Percentiles rank a stretch among this genome's conserved stretches.
phyloP scores from a whole-genome alignment of 495 filamentous ascomycete species.

The Daldinia decipiens region DNA sequence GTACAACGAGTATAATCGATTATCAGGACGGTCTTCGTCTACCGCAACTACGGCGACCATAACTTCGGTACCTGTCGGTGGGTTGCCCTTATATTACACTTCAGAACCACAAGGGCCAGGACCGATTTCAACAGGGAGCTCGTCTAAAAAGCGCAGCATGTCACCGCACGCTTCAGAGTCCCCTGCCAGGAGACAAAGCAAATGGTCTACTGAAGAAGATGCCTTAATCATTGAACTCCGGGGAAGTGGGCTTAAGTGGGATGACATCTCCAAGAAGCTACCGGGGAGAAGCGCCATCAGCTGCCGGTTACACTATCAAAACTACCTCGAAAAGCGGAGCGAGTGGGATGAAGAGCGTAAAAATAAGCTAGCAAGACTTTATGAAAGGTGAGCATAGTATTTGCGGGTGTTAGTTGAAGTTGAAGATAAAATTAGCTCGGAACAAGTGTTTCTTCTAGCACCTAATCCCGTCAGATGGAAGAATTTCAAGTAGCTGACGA shows the following conservation, averaged over 20 bases:
- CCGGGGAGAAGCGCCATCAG: conserved; percentile 92
- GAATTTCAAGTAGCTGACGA: conserved; percentile 42
- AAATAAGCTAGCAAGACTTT: conserved; percentile 92
- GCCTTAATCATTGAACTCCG: conserved; percentile 88
- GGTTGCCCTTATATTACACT: conserved; percentile 37
- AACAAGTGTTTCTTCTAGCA: conserved; percentile 9
- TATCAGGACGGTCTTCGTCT: conserved; percentile 55
- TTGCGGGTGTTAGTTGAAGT: not conserved
- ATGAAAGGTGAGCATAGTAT: conserved; percentile 79
- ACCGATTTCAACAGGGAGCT: conserved; percentile 26
- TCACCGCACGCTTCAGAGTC: conserved; percentile 70
- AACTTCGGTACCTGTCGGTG: conserved; percentile 28
- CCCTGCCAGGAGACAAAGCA: conserved; percentile 92
- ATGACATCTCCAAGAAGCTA: conserved; percentile 90
- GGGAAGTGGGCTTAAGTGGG: conserved; percentile 94
- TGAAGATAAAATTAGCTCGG: not conserved
- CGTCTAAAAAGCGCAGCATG: conserved; percentile 57
- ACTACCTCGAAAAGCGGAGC: conserved; percentile 88
- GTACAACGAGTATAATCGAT: conserved; percentile 63
- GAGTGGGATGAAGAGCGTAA: conserved; percentile 98
- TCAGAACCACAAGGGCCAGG: conserved; percentile 31
- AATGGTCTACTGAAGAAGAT: conserved; percentile 95
- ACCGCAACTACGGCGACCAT: conserved; percentile 49
- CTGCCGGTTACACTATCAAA: conserved; percentile 95
- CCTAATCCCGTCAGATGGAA: not conserved